Evolutionary conservation across 1,139 yeast genomes (phyloP).

Genomic region (Lodderomyces orthopsilosis): DNA sequence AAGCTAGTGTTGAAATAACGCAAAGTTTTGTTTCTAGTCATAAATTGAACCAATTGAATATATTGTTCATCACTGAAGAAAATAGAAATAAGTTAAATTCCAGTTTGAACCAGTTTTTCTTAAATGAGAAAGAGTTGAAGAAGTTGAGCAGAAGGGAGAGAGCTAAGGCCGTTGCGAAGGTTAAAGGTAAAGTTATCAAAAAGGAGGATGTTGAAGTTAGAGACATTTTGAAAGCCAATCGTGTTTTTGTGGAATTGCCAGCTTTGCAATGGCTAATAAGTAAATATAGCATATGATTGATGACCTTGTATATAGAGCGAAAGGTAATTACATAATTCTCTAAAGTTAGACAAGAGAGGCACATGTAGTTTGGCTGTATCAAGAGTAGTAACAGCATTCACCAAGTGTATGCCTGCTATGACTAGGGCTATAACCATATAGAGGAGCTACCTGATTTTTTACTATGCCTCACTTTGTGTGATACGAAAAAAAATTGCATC

Average conservation of each 20-base stretch:
- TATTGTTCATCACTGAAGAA: constrained; percentile 62
- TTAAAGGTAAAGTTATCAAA: constrained; percentile 61
- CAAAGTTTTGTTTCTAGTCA: constrained; percentile 54
- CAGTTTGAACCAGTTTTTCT: constrained; percentile 7
- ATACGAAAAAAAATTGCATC: neutral
- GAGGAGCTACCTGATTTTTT: constrained; percentile 1
- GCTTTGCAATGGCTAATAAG: constrained; percentile 64
- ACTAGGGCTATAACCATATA: constrained; percentile 2
- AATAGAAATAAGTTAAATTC: constrained; percentile 50
- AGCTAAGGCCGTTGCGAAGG: constrained; percentile 40
- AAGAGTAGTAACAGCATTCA: neutral
- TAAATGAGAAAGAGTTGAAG: constrained; percentile 6
- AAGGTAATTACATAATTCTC: neutral
- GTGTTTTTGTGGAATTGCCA: constrained; percentile 68
- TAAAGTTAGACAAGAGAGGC: too few relatives aligned
- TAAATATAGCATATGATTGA: constrained; percentile 19
- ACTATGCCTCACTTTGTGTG: neutral
- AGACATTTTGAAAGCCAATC: constrained; percentile 78
- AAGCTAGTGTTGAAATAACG: constrained; percentile 20
- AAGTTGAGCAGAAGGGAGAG: constrained; percentile 8
- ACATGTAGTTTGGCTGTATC: too few relatives aligned
- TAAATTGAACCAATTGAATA: constrained; percentile 50
- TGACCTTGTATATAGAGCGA: constrained; percentile 13
- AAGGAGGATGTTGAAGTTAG: constrained; percentile 83
- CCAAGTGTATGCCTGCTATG: neutral